phyloP scores from a whole-genome alignment of 2,329 filamentous ascomycete genomes.

The Pseudopithomyces chartarum region DNA sequence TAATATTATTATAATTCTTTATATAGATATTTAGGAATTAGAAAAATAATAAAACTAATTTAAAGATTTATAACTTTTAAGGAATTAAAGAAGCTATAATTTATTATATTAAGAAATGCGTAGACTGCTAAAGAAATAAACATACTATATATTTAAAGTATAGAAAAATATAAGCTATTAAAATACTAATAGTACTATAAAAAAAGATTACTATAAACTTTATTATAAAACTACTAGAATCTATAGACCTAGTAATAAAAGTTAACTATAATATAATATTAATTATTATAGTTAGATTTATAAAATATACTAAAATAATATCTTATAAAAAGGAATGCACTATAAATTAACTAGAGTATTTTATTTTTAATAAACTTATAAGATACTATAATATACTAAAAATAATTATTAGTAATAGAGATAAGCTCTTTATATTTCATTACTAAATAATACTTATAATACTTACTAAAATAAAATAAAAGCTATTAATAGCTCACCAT shows the following conservation, averaged over 20 bases:
- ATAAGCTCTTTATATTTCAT: constrained; percentile 7
- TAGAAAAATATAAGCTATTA: constrained; percentile 11
- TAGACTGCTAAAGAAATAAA: constrained; percentile 10
- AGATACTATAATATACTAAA: constrained; percentile 3
- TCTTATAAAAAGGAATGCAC: neutral
- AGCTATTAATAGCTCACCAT: constrained; percentile 5
- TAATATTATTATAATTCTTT: neutral
- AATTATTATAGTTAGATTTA: neutral
- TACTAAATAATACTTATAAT: constrained; percentile 3
- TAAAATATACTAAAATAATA: neutral
- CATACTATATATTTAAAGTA: constrained; percentile 2
- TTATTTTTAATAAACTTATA: neutral
- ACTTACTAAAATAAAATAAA: constrained; percentile 4
- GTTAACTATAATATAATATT: constrained; percentile 1
- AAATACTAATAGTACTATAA: constrained; percentile 1
- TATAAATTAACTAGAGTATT: neutral
- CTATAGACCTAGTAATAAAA: constrained; percentile 2
- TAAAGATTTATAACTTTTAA: neutral
- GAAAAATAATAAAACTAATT: neutral
- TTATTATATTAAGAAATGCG: neutral
- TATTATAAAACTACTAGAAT: constrained; percentile 9
- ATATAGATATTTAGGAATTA: neutral
- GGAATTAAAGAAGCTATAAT: neutral
- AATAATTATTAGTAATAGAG: constrained; percentile 8
- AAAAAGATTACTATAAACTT: constrained; percentile 7